Base-by-base conservation (phyloP, 768 basidiomycete species). In the Auricularia sp. region DNA sequence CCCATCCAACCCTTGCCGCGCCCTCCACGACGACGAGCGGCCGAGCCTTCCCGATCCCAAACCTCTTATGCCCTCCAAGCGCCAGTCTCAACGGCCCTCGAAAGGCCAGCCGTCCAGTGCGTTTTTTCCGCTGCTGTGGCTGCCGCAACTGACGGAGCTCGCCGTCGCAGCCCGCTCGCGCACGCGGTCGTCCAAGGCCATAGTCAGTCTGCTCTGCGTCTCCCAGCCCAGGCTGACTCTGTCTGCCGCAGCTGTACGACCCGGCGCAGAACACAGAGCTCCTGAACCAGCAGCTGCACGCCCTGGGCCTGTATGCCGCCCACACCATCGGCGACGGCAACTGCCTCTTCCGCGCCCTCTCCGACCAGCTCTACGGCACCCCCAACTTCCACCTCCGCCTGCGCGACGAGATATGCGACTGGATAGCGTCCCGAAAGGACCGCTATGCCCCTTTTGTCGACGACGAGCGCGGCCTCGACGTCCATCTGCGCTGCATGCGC, bases 371-470 rank as follows among this genome's bases (percentile, higher is more conserved):
- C 18, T 85, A 88, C 69, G 94, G 94, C 66, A 81, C 88, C 2
- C 85, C 87, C 13, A 81, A 84, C 13, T 78, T 81, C 63, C 93
- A 96, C 68, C 75, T 80, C 44, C 81, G 83, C 65, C 80, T 95
- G 29, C 81, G 94, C 59, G 75, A 81, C 68, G 85, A 90, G 44
- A 86, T 95, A 51, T 94, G 92, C 75, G 86, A 90, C 71, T 93
- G 89, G 85, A 88, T 95, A 64, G 83, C 83, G 64, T 68, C 71
- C 3, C 83, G 92, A 73, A 81, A 83, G 61, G 79, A 85, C 56
- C 82, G 88, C 24, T 96, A 94, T 72, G 89, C 85, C 68, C 88
- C 89, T 4, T 96, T 96, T 73, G 90, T 94, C 36, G 94, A 96
- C 72, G 85, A 85, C 71, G 92, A 91, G 67, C 78, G 89, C n/a